A percentile compares a stretch with the other conserved stretches of the same genome.
These are phyloP conservation scores for Mycoemilia scoparia DNA, from an alignment of 192 early-diverging fungal genomes.

Conservation along the genomic window DNA sequence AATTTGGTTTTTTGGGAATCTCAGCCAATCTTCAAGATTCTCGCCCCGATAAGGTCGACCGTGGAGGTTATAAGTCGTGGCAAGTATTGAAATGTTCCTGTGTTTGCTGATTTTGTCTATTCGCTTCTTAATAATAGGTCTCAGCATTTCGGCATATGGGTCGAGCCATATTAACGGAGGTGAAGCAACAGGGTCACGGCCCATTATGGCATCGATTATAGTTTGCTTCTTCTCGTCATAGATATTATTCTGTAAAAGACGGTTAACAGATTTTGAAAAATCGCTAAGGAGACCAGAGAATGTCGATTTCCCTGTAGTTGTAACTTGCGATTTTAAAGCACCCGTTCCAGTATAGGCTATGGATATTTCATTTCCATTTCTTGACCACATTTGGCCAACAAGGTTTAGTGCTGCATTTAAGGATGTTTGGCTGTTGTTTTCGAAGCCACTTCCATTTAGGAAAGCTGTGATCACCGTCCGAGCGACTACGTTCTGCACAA, in stretches of 20 bases:
- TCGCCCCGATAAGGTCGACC: conserved; percentile 51
- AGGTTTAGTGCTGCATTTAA: conserved; percentile 14
- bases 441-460: conserved; percentile 14
- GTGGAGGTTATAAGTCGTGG: conserved; percentile 87
- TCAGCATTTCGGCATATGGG: conserved; percentile 12
- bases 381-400: conserved; percentile 52
- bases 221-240: conserved; percentile 88
- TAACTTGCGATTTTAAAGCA: conserved; percentile 79
- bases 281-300: conserved; percentile 65
- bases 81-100: conserved; percentile 42
- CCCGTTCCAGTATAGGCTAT: conserved; percentile 93
- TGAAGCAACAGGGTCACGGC: conserved; percentile 13
- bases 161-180: conserved; percentile 16
- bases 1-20: conserved; percentile 9
- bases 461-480: conserved; percentile 27
- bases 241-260: conserved; percentile 92
- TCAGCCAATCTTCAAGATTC: conserved; percentile 26
- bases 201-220: conserved; percentile 76
- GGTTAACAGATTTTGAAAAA: conserved; percentile 78
- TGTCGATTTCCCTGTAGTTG: conserved; percentile 64
- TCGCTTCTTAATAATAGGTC: conserved; percentile 8
- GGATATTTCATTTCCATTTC: conserved; percentile 83
- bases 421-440: conserved; percentile 5
- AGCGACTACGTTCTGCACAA: conserved; percentile 67
- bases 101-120: conserved; percentile 17